These are phyloP conservation scores for Phytophthora sp. DNA, from an alignment of 352 stramenopile genomes.

Conservation along the genomic window DNA sequence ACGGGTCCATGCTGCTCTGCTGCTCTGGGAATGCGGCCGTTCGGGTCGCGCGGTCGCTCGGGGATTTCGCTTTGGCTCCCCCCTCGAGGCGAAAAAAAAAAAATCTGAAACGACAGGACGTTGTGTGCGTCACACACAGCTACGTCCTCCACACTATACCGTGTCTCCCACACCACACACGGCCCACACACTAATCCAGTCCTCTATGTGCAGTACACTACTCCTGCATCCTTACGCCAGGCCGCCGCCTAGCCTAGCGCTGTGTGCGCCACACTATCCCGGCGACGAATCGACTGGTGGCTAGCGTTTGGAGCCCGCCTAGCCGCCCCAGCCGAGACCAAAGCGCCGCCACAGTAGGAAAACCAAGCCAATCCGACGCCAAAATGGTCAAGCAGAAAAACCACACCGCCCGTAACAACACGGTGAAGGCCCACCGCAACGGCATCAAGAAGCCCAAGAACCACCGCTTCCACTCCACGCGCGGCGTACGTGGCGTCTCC, in stretches of 20 bases:
- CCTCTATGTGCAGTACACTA: not conserved
- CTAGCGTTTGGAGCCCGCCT: conserved; percentile 24
- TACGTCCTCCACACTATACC: not conserved
- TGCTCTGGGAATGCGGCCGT: conserved; percentile 17
- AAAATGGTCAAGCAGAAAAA: conserved; percentile 97
- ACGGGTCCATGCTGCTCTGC: conserved; percentile 59
- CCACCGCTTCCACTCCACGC: conserved; percentile 94
- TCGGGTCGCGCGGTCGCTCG: conserved; percentile 12
- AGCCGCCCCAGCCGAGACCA: not conserved
- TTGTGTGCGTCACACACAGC: conserved; percentile 13
- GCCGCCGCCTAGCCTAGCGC: not conserved
- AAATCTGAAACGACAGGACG: conserved; percentile 19
- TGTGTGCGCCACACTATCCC: conserved; percentile 16
- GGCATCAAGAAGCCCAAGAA: conserved; percentile 98
- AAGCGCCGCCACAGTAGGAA: conserved; percentile 46
- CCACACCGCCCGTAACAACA: conserved; percentile 97
- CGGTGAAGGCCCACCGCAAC: conserved; percentile 97
- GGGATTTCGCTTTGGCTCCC: conserved; percentile 30
- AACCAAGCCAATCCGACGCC: conserved; percentile 60
- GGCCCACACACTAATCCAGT: no score
- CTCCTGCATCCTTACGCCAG: not conserved
- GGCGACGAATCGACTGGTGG: conserved; percentile 37
- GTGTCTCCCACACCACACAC: no score
- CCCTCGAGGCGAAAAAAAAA: not conserved
- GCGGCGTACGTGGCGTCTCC: conserved; percentile 86